Evolutionary conservation across 2,329 filamentous ascomycete species (phyloP).

Genomic region (Cryphonectria parasitica): DNA sequence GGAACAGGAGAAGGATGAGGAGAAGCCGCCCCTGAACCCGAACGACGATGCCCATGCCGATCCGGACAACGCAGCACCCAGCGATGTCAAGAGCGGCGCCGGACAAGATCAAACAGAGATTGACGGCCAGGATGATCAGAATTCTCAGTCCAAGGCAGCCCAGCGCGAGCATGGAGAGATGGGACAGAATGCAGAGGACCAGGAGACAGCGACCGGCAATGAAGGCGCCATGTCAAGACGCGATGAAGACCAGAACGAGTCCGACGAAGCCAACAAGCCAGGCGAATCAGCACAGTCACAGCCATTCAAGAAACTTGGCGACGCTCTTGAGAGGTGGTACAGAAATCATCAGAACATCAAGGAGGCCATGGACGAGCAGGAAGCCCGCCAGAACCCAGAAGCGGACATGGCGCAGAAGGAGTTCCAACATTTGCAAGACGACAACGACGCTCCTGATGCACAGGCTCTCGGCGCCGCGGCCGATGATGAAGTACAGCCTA

Average conservation of each 20-base stretch:
- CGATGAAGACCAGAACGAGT: slow-evolving; percentile 49
- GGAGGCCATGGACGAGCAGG: slow-evolving; percentile 60
- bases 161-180: slow-evolving; percentile 69
- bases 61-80: slow-evolving; percentile 65
- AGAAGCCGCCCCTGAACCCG: slow-evolving; percentile 40
- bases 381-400: slow-evolving; percentile 53
- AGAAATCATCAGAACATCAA: slow-evolving; percentile 83
- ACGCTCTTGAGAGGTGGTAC: slow-evolving; percentile 92
- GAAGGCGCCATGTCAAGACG: slow-evolving; percentile 59
- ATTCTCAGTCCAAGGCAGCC: slow-evolving; percentile 61
- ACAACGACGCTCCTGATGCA: slow-evolving; percentile 79
- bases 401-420: slow-evolving; percentile 79
- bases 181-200: slow-evolving; percentile 66
- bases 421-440: slow-evolving; percentile 90
- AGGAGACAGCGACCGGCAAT: slow-evolving; percentile 66
- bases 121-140: slow-evolving; percentile 56
- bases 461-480: slow-evolving; percentile 89
- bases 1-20: slow-evolving; percentile 49
- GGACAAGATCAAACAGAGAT: slow-evolving; percentile 67
- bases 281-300: slow-evolving; percentile 55
- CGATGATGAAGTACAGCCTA: slow-evolving; percentile 81
- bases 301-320: slow-evolving; percentile 92
- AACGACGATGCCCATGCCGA: slow-evolving; percentile 56
- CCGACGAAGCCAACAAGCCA: slow-evolving; percentile 51
- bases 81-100: slow-evolving; percentile 66